Evolutionary conservation across 2,329 filamentous ascomycete genomes (phyloP).

Genomic region (Trichoderma citrinoviride): DNA sequence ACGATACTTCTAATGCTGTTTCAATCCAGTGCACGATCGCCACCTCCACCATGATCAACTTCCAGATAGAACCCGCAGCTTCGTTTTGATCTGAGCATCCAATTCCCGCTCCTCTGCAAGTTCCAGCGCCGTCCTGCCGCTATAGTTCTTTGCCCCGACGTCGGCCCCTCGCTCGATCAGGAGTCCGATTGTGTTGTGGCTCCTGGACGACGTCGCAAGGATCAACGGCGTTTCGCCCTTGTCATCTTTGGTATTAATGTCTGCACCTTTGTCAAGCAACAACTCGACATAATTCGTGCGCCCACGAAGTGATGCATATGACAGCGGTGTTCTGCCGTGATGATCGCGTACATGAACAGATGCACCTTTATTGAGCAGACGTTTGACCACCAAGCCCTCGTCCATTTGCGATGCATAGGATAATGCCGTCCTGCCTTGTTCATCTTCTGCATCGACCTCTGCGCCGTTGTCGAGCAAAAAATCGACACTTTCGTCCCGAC

Average conservation of each 20-base stretch:
- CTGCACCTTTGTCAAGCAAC: background rate
- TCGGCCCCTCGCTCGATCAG: background rate
- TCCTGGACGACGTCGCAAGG: background rate
- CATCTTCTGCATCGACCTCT: background rate
- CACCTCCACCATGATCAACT: too few relatives aligned
- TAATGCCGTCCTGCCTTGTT: background rate
- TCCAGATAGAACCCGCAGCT: too few relatives aligned
- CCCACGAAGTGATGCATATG: background rate
- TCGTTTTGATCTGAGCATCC: too few relatives aligned
- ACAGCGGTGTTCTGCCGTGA: background rate
- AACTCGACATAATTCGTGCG: background rate
- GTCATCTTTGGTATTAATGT: background rate
- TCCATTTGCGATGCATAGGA: background rate
- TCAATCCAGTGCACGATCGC: too few relatives aligned
- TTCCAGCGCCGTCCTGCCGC: too few relatives aligned
- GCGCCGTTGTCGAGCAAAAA: background rate
- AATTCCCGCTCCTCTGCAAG: background rate
- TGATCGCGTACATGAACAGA: background rate
- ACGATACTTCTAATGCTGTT: too few relatives aligned
- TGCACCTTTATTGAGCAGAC: background rate
- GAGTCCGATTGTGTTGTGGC: background rate
- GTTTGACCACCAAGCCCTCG: too few relatives aligned
- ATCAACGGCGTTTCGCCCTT: background rate
- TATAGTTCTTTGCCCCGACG: background rate
- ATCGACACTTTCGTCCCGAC: too few relatives aligned